Evolutionary conservation across 148 eudicot species (phyloP).

Genomic region (Silene latifolia): DNA sequence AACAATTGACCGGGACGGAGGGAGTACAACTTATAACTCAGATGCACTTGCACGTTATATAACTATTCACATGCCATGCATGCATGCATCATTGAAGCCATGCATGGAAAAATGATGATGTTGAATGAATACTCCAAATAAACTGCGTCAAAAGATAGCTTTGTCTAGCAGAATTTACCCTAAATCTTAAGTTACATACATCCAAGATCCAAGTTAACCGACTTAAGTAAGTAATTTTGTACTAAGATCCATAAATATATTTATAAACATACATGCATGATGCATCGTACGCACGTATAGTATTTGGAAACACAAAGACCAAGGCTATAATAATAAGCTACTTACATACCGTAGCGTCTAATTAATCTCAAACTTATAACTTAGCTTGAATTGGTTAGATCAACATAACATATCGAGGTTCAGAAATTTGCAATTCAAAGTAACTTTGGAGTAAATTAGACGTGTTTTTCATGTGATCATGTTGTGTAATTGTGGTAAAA

Average conservation of each 20-base stretch:
- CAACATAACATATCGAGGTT: background rate
- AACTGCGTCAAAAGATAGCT: constrained; percentile 28
- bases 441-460: constrained; percentile 37
- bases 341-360: constrained; percentile 29
- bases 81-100: background rate
- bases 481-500: constrained; percentile 24
- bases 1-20: too few species aligned
- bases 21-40: background rate
- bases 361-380: constrained; percentile 15
- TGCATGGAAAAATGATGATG: background rate
- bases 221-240: background rate
- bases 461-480: constrained; percentile 32
- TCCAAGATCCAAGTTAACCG: constrained; percentile 1
- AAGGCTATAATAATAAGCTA: background rate
- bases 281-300: too few species aligned
- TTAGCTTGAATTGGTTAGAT: background rate
- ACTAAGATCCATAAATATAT: background rate
- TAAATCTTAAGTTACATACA: constrained; percentile 7
- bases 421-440: constrained; percentile 8
- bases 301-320: constrained; percentile 8
- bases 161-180: constrained; percentile 29
- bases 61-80: constrained; percentile 22
- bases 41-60: background rate
- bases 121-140: background rate
- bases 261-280: too few species aligned